Percentiles rank a stretch among this genome's conserved stretches.
phyloP scores from a whole-genome alignment of 2,329 filamentous ascomycete genomes.

The Eutypella sp. region DNA sequence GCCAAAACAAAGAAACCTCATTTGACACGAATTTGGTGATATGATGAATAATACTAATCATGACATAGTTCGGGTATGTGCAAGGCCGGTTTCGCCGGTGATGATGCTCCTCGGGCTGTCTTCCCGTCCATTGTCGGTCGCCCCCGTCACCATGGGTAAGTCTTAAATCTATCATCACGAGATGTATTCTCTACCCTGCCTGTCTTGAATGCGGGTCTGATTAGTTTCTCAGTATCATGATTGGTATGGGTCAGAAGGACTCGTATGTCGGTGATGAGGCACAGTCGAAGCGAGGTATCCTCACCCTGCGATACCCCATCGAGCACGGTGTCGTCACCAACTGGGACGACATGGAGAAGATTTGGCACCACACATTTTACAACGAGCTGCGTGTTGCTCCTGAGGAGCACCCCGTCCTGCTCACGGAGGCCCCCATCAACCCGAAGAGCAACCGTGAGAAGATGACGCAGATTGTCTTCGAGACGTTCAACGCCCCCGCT shows the following conservation, averaged over 20 bases:
- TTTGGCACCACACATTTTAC: constrained; percentile 99
- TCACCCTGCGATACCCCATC: constrained; percentile 98
- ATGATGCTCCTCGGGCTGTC: constrained; percentile 99
- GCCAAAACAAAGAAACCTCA: neutral
- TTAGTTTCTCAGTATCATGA: constrained; percentile 80
- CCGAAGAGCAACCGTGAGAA: constrained; percentile 99
- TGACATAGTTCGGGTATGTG: constrained; percentile 94
- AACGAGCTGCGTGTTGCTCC: constrained; percentile 99
- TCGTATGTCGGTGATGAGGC: constrained; percentile 99
- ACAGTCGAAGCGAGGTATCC: constrained; percentile 99
- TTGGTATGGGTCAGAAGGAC: constrained; percentile 99
- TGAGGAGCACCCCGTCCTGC: constrained; percentile 98
- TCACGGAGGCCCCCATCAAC: constrained; percentile 99
- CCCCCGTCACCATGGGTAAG: constrained; percentile 99
- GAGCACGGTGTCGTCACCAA: constrained; percentile 99
- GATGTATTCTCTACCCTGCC: constrained; percentile 4
- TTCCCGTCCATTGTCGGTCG: constrained; percentile 99
- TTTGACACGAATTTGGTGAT: neutral
- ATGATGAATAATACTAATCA: constrained; percentile 19
- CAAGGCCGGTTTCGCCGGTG: constrained; percentile 99
- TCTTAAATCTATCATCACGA: no score
- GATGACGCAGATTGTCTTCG: constrained; percentile 99
- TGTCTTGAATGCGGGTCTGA: constrained; percentile 22
- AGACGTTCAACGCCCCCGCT: constrained; percentile 99
- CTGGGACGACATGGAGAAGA: constrained; percentile 99